A percentile compares a stretch with the other conserved stretches of the same genome.
Evolutionary conservation across 192 early-diverging fungal species (phyloP).

Genomic region (Gigaspora rosea): DNA sequence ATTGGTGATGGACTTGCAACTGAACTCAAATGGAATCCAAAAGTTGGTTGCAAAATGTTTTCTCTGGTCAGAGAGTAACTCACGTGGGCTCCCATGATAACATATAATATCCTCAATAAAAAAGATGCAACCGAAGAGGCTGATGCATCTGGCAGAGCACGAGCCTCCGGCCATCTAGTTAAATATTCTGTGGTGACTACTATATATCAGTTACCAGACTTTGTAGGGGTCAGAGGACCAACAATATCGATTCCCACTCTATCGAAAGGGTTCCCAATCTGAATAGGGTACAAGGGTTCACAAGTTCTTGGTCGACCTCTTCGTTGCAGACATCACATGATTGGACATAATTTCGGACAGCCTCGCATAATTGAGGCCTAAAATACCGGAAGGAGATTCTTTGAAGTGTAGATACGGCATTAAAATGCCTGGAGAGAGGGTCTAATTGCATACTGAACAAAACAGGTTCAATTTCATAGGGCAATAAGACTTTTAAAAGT

Average conservation of each 20-base stretch:
- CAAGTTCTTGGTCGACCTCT: background rate
- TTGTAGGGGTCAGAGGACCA: too few relatives aligned
- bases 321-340: background rate
- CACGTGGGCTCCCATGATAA: background rate
- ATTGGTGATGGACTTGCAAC: background rate
- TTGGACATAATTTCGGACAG: background rate
- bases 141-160: background rate
- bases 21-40: background rate
- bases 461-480: background rate
- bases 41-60: background rate
- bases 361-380: background rate
- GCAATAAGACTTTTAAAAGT: background rate
- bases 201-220: background rate
- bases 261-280: too few relatives aligned
- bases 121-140: background rate
- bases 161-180: slow-evolving; percentile 23
- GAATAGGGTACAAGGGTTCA: too few relatives aligned
- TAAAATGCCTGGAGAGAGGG: background rate
- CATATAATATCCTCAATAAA: slow-evolving; percentile 23
- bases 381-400: background rate
- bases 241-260: too few relatives aligned
- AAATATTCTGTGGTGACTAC: slow-evolving; percentile 11
- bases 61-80: background rate
- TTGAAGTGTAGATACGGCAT: background rate
- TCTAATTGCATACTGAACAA: background rate